Conservation (phyloP, 768 basidiomycete species). For the Leccinellum rugosiceps region DNA sequence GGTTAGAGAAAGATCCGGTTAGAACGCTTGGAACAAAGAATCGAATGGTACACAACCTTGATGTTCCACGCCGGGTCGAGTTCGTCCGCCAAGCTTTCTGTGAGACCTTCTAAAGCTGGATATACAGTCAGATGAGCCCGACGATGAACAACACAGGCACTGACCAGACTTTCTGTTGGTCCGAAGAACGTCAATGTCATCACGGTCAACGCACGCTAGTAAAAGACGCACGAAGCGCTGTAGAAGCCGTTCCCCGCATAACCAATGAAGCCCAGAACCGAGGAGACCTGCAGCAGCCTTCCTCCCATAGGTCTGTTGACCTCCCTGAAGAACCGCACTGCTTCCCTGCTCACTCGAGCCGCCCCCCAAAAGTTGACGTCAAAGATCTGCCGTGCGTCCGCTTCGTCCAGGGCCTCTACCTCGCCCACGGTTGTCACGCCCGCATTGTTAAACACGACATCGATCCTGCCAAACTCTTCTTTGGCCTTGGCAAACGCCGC, state of each 20-base stretch:
- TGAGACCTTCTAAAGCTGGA: conserved; percentile 16
- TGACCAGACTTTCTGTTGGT: conserved; percentile 16
- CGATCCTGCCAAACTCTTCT: conserved; percentile 31
- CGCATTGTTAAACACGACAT: conserved; percentile 39
- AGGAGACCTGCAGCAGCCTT: conserved; percentile 37
- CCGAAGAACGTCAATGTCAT: background rate
- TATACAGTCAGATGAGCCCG: background rate
- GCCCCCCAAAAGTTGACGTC: conserved; percentile 39
- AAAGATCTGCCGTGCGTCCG: conserved; percentile 32
- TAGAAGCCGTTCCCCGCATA: conserved; percentile 13
- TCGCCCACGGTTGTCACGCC: conserved; percentile 30
- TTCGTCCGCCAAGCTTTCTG: conserved; percentile 7
- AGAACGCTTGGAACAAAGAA: background rate
- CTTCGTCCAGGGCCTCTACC: conserved; percentile 33
- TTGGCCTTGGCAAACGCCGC: conserved; percentile 28
- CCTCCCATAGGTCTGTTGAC: conserved; percentile 38
- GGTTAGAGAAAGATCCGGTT: background rate
- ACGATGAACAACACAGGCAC: background rate
- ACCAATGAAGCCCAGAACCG: conserved; percentile 29
- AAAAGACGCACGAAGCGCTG: conserved; percentile 22
- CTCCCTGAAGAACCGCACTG: conserved; percentile 35
- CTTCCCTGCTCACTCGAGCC: conserved; percentile 28
- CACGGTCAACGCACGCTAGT: too few species aligned
- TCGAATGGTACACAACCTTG: conserved; percentile 2
- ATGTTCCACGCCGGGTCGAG: conserved; percentile 19